These are phyloP conservation scores for Corylus avellana DNA, from an alignment of 306 rosid genomes.

Conservation along the genomic window DNA sequence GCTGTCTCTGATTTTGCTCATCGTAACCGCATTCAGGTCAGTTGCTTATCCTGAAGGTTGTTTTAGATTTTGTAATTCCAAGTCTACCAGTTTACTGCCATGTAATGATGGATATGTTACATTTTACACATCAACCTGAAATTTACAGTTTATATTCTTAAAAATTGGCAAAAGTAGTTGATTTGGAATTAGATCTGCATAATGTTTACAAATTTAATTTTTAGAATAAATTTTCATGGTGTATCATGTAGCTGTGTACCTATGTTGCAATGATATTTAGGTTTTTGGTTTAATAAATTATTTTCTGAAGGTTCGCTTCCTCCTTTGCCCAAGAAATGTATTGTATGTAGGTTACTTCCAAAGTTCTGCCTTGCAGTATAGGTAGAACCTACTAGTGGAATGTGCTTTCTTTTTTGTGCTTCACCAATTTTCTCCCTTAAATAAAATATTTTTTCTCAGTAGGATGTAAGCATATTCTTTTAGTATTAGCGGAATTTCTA, in stretches of 20 bases:
- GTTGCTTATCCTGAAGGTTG: slow-evolving; percentile 28
- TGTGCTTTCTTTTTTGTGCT: background rate
- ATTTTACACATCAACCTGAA: background rate
- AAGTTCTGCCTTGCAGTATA: background rate
- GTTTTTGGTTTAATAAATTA: background rate
- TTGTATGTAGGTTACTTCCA: background rate
- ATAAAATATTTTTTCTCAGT: background rate
- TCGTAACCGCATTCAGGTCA: slow-evolving; percentile 98
- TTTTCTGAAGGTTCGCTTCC: background rate
- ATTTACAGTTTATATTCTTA: background rate
- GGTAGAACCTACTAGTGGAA: background rate
- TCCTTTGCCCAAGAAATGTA: background rate
- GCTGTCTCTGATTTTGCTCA: slow-evolving; percentile 99
- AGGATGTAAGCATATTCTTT: background rate
- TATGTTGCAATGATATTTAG: background rate
- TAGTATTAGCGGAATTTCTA: slow-evolving; percentile 17
- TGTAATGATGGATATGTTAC: background rate
- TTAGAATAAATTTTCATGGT: background rate
- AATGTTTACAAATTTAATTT: background rate
- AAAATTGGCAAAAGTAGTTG: background rate
- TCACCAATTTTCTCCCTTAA: background rate
- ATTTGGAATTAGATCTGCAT: slow-evolving; percentile 2
- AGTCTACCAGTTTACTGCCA: background rate
- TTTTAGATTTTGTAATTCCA: background rate
- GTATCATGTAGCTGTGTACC: background rate